phyloP scores from a whole-genome alignment of 108 stramenopile species.

The Conticribra weissflogii region DNA sequence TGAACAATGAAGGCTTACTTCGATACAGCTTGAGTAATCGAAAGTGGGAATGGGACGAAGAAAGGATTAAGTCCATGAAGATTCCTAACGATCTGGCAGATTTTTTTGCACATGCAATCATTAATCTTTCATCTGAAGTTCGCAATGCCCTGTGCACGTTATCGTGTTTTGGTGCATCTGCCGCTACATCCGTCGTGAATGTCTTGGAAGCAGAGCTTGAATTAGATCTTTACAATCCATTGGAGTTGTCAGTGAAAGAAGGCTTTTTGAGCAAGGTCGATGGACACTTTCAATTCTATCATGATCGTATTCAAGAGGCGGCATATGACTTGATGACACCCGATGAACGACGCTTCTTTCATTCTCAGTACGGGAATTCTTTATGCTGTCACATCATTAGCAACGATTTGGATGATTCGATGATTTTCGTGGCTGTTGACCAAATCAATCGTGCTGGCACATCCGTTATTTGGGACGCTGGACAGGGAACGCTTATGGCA shows the following conservation, averaged over 20 bases:
- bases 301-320: constrained; percentile 35
- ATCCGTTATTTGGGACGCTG: constrained; percentile 6
- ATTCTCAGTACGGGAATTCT: constrained; percentile 22
- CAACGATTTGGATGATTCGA: constrained; percentile 3
- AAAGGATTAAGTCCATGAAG: constrained; percentile 6
- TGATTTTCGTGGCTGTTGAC: constrained; percentile 24
- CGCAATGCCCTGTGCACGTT: background rate
- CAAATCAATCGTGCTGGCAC: constrained; percentile 36
- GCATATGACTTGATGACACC: constrained; percentile 30
- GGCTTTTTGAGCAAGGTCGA: constrained; percentile 28
- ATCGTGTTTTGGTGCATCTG: constrained; percentile 5
- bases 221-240: background rate
- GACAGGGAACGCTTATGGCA: background rate
- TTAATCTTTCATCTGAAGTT: background rate
- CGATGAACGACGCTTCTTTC: constrained; percentile 17
- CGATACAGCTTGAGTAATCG: background rate
- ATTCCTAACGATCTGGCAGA: constrained; percentile 13
- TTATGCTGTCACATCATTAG: background rate
- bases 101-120: background rate
- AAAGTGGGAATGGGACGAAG: constrained; percentile 31
- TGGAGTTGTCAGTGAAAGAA: constrained; percentile 16
- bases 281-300: constrained; percentile 9
- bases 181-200: background rate
- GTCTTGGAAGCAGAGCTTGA: background rate
- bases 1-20: constrained; percentile 18